Percentiles rank a stretch among this genome's conserved stretches.
phyloP scores from a whole-genome alignment of 148 eudicot genomes.

The Salicornia ramosissima region DNA sequence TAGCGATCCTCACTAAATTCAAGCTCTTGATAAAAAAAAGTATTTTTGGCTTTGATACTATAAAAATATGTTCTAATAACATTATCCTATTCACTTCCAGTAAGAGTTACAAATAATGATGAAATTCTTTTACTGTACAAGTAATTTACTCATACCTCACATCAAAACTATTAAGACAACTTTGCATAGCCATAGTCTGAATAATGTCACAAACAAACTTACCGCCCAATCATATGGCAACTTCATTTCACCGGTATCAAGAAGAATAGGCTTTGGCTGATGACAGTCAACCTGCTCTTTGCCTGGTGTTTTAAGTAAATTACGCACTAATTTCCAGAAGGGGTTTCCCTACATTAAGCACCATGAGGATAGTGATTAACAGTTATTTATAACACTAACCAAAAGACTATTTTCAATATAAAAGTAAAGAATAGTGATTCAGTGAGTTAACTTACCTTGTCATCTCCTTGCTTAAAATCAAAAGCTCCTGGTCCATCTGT shows the following conservation, averaged over 20 bases:
- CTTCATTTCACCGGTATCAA: slow-evolving; percentile 97
- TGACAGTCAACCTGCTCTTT: slow-evolving; percentile 77
- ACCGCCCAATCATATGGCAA: slow-evolving; percentile 98
- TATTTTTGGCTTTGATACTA: neutral
- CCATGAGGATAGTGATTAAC: slow-evolving; percentile 11
- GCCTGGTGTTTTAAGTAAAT: slow-evolving; percentile 61
- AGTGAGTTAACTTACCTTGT: slow-evolving; percentile 36
- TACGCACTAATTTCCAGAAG: slow-evolving; percentile 80
- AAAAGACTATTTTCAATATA: neutral
- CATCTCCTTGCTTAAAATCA: slow-evolving; percentile 93
- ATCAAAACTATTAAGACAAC: too few relatives aligned
- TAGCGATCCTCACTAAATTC: neutral
- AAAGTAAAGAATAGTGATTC: neutral
- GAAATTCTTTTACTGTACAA: neutral
- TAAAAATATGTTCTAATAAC: neutral
- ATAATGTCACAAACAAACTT: slow-evolving; percentile 27
- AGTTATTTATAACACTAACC: slow-evolving; percentile 8
- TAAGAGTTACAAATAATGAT: neutral
- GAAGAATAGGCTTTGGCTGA: slow-evolving; percentile 74
- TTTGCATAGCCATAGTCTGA: neutral
- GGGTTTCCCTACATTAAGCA: slow-evolving; percentile 62
- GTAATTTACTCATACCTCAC: neutral
- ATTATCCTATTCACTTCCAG: neutral
- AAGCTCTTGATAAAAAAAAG: neutral
- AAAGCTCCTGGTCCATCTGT: slow-evolving; percentile 99